phyloP scores from a whole-genome alignment of 257 asterid species.

The Echium plantagineum region DNA sequence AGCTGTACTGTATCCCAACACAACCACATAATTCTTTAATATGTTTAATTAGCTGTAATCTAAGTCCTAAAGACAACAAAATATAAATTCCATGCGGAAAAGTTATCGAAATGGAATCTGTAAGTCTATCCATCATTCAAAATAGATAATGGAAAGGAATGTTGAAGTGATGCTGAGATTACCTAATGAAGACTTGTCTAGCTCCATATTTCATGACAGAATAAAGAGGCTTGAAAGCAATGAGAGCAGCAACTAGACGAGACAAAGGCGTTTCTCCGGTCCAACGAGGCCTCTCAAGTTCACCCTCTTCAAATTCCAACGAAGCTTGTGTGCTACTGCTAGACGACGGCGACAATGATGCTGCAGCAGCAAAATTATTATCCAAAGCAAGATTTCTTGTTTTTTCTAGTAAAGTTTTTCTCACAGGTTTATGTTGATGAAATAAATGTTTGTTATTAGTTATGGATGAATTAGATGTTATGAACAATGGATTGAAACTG shows the following conservation, averaged over 20 bases:
- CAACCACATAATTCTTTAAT: conserved; percentile 2
- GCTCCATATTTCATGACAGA: conserved; percentile 79
- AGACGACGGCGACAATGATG: conserved; percentile 5
- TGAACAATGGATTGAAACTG: conserved; percentile 16
- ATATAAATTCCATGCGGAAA: no score
- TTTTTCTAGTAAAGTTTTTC: no score
- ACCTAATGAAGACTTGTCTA: conserved; percentile 83
- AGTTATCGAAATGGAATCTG: no score
- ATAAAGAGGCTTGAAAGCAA: conserved; percentile 70
- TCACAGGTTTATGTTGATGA: conserved; percentile 12
- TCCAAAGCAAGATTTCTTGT: conserved; percentile 14
- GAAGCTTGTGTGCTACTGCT: conserved; percentile 15
- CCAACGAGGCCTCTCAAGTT: conserved; percentile 80
- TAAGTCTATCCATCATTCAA: no score
- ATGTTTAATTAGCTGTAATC: background rate
- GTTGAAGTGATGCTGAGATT: background rate
- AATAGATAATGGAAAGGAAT: no score
- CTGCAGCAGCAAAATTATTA: conserved; percentile 19
- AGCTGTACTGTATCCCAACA: conserved; percentile 69
- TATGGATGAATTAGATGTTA: conserved; percentile 11
- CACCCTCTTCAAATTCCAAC: conserved; percentile 59
- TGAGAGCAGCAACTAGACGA: conserved; percentile 65
- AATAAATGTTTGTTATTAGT: background rate
- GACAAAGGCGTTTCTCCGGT: conserved; percentile 76
- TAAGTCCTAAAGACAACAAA: background rate